Conservation (phyloP, 1,284 basidiomycete species). For the Schizopora paradoxa region DNA sequence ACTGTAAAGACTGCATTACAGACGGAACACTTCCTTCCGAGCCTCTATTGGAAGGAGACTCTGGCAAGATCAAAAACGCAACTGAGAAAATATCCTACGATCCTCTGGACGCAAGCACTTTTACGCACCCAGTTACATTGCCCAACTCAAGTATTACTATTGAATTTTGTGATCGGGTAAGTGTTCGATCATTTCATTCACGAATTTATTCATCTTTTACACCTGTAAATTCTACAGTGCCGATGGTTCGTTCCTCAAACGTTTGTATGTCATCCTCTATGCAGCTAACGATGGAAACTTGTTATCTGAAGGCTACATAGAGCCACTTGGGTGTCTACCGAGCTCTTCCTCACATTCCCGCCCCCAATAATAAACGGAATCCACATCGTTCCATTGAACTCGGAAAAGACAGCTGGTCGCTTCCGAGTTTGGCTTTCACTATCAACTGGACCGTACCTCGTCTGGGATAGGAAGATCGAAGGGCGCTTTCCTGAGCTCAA, state of each 20-base stretch:
- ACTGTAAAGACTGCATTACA: too few species aligned
- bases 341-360: slow-evolving; percentile 85
- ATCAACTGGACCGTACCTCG: slow-evolving; percentile 36
- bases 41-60: too few species aligned
- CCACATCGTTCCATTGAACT: slow-evolving; percentile 67
- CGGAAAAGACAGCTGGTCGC: slow-evolving; percentile 79
- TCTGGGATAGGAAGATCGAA: slow-evolving; percentile 84
- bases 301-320: slow-evolving; percentile 63
- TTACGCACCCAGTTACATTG: slow-evolving; percentile 49
- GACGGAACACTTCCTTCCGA: too few species aligned
- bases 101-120: slow-evolving; percentile 47
- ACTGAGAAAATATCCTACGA: slow-evolving; percentile 21
- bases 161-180: slow-evolving; percentile 83
- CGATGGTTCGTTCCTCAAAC: too few species aligned
- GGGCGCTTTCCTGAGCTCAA: slow-evolving; percentile 89
- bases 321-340: slow-evolving; percentile 85
- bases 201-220: slow-evolving; percentile 7
- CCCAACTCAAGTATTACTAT: slow-evolving; percentile 52
- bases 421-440: slow-evolving; percentile 82
- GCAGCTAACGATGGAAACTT: background rate
- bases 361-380: slow-evolving; percentile 63
- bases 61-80: background rate
- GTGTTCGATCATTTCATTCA: slow-evolving; percentile 25
- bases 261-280: background rate
- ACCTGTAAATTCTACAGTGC: slow-evolving; percentile 41